A percentile compares a stretch with the other conserved stretches of the same genome.
Evolutionary conservation across 345 rosid genomes (phyloP).

Genomic region (Syzygium aqueum): DNA sequence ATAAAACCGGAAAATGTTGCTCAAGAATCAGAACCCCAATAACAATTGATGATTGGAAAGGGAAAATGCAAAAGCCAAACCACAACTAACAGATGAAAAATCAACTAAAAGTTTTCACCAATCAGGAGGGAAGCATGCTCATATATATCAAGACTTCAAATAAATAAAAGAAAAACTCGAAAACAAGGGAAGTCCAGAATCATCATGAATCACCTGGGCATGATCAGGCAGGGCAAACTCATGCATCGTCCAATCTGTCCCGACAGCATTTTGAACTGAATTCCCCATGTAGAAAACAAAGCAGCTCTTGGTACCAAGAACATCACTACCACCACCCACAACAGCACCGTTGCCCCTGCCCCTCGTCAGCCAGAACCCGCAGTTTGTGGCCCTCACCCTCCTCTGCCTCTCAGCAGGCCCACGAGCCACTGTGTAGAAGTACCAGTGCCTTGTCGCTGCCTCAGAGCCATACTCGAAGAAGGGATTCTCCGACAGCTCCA

Average conservation of each 20-base stretch:
- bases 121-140: too few relatives aligned
- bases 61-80: too few relatives aligned
- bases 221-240: constrained; percentile 34
- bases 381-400: constrained; percentile 18
- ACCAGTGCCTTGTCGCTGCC: constrained; percentile 45
- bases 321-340: constrained; percentile 13
- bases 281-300: constrained; percentile 29
- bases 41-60: too few relatives aligned
- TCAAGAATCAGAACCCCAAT: too few relatives aligned
- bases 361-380: constrained; percentile 36
- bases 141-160: too few relatives aligned
- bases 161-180: too few relatives aligned
- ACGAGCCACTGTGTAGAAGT: constrained; percentile 12
- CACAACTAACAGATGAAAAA: too few relatives aligned
- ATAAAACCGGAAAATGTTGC: too few relatives aligned
- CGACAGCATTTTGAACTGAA: constrained; percentile 13
- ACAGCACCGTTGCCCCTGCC: constrained; percentile 24
- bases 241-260: constrained; percentile 41
- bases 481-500: constrained; percentile 23
- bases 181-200: too few relatives aligned
- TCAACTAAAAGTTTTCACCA: too few relatives aligned
- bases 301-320: constrained; percentile 22
- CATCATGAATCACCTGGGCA: constrained; percentile 18
- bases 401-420: constrained; percentile 10
- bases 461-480: constrained; percentile 20